Base-by-base conservation (phyloP, 495 filamentous ascomycete genomes). In the Chaetomium tenue region DNA sequence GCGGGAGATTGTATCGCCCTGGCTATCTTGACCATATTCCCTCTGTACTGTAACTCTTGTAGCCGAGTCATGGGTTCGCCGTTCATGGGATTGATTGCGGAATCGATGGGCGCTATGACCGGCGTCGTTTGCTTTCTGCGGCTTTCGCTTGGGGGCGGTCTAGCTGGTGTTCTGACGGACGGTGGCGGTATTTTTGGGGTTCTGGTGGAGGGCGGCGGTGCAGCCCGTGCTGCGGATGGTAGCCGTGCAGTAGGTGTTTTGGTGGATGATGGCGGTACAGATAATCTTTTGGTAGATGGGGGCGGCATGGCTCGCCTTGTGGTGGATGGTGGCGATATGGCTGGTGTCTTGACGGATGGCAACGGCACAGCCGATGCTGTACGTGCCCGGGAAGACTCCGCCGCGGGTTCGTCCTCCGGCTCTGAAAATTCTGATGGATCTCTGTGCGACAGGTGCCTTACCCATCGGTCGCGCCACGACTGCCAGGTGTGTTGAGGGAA, bases 401-500 rank as follows among this genome's bases (percentile, higher is more conserved):
- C 40, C 2, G 55, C 40, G 18, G 5, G 5, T 13, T 50, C 37
- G 3, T 26, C 5, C 20, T 54, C 40, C 5, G 23, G 3, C 16
- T 30, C 54, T 12, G 33, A 15, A 20, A 30, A 9, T 18, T 63
- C n/a, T 9, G 37, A 3, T 15, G n/a, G n/a, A 5, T 9, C 23
- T 37, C 33, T 28, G 23, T 12, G 26, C 7, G 65, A 66, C 2
- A 68, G 44, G n/a, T 42, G 26, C 39, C 60, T 22, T 12, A 74
- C 22, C 63, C 66, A 77, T n/a, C 75, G 71, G 55, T 70, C 64
- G 39, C 75, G 70, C 76, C 76, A 78, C 13, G 75, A 74, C 7
- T 75, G 75, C 48, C 47, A 70, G 0, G 71, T 56, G 51, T 73
- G 76, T 25, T 71, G 60, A 0, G 76, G 73, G 60, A 75, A 50